phyloP scores from a whole-genome alignment of 192 early-diverging fungal genomes.

The Allomyces javanicus region DNA sequence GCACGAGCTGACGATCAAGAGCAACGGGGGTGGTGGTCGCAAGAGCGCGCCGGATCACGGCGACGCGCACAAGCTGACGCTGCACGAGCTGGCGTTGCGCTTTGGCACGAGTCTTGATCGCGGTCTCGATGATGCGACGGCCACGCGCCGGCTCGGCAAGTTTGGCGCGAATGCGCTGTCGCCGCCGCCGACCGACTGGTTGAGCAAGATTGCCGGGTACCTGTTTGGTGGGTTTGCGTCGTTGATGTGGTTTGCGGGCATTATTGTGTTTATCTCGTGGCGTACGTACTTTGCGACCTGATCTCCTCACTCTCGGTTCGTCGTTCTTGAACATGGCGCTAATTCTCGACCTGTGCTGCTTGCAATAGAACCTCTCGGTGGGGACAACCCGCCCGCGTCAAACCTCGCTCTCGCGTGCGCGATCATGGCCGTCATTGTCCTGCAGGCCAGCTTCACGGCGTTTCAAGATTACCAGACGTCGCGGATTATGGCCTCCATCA shows the following conservation, averaged over 20 bases:
- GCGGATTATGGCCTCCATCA: slow-evolving; percentile 48
- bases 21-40: neutral
- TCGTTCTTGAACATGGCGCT: no score
- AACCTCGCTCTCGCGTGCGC: slow-evolving; percentile 39
- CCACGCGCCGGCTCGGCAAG: slow-evolving; percentile 8
- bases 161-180: slow-evolving; percentile 24
- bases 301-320: no score
- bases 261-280: slow-evolving; percentile 48
- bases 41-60: neutral
- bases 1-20: neutral
- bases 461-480: slow-evolving; percentile 49
- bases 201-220: slow-evolving; percentile 20
- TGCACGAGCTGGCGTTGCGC: slow-evolving; percentile 17
- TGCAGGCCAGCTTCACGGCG: slow-evolving; percentile 48
- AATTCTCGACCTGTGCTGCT: no score
- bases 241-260: slow-evolving; percentile 42
- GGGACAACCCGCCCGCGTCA: slow-evolving; percentile 18
- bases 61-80: slow-evolving; percentile 21
- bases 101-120: slow-evolving; percentile 14
- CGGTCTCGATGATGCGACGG: slow-evolving; percentile 16
- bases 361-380: slow-evolving; percentile 4
- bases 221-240: slow-evolving; percentile 52
- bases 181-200: slow-evolving; percentile 13
- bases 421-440: slow-evolving; percentile 36
- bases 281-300: slow-evolving; percentile 3